Evolutionary conservation across 805 yeast genomes (phyloP), one percentile per base, ranked within the genome.

Genomic region (Metschnikowia noctiluminum): DNA sequence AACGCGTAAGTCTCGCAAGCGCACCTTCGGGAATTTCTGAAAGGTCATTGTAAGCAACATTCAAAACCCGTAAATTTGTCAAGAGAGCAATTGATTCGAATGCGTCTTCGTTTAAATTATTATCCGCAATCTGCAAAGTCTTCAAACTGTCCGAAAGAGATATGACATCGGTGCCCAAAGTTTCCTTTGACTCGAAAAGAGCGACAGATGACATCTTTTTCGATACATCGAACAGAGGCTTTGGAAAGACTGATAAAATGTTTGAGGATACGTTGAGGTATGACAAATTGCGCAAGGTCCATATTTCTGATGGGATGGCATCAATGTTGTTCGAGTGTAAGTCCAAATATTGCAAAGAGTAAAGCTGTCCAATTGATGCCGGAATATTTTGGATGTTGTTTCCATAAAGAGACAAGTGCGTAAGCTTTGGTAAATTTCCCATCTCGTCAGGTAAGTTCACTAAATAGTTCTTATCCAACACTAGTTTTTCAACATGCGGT

Each of bases 281-380:
- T 5, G 79, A 74, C 55, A 87, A 73, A 6, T 81, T 78, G 37
- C 64, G 66, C 59, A 88, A 65, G 45, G 77, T 69, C 86, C 91
- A 87, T 32, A 87, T 75, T 16, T 81, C 85, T 28, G 77, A 76
- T 0, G 89, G 87, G 28, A 92, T 69, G 7, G 70, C 63, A 55
- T 88, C 84, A 55, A 92, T 72, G 60, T 90, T 90, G 66, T 92
- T 92, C 38, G 87, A 80, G 66, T 92, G 97, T 38, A 89, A 68
- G 64, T 92, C 97, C 48, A 92, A 71, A 40, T 77, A 72, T 58
- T 78, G 82, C 53, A 92, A 73, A 30, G 79, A 76, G 3, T 73
- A 66, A 48, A 91, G 73, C 13, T 74, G 60, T 2, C 88, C 84
- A 32, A 94, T 78, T 11, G 80, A 78, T 2, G 71, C 64, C 0